Evolutionary conservation across 2,329 filamentous ascomycete species (phyloP), one percentile per base, ranked within the genome.

Genomic region (Endocalyx cinctus): DNA sequence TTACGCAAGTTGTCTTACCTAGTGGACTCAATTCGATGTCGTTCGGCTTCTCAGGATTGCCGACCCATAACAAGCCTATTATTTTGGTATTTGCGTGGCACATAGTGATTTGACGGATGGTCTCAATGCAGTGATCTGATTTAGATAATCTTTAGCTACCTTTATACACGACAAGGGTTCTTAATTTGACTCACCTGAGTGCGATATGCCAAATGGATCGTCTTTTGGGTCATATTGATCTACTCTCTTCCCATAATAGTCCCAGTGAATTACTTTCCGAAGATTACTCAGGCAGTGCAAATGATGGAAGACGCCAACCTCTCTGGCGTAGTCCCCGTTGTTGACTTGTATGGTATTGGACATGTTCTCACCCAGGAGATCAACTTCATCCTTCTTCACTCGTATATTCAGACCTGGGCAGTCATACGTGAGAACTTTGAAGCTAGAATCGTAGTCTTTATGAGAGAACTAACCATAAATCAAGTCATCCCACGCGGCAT

Each of bases 281-380:
- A 45, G 22, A 20, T 38, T 42, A 13, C 42, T 40, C 17, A 45
- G 15, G 17, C 42, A 45, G 19, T 45, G 42, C 4, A 45, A 19
- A 25, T 45, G 39, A 25, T 45, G 42, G 28, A 38, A 45, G 17
- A 45, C 39, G 12, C 42, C 42, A 18, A 45, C 23, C 3, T 30
- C 34, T 17, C 34, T 39, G n/a, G 34, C 31, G 27, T 45, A 42
- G 33, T 39, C 34, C 11, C 39, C 37, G n/a, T 37, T 39, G 16
- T 37, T 40, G 6, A 45, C 39, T n/a, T 40, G 36, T 23, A 45
- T 35, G 42, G 43, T 40, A 25, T 47, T 43, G 3, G 47, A 32
- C 38, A 33, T 20, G 38, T 36, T 33, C 27, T 38, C 27, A 7
- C 34, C 16, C 12, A 38, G 28, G 25, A 16, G 15, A 16, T 30